Base-by-base conservation (phyloP, 176 grass and related monocot species). In the Zea mays region DNA sequence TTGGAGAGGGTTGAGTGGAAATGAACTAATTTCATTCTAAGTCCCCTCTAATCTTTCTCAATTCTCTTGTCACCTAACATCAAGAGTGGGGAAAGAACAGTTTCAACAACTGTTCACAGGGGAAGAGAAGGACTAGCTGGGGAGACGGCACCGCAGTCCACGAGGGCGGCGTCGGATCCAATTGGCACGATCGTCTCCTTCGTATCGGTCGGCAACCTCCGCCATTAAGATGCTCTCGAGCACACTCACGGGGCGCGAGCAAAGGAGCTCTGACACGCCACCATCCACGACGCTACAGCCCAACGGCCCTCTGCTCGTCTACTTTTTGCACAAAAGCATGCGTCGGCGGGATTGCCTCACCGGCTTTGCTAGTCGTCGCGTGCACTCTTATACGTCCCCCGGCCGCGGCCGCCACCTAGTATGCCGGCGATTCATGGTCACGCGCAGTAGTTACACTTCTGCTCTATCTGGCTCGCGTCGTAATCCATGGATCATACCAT, bases 201-300 rank as follows among this genome's bases (percentile, higher is more conserved):
- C 44, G 69, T 82, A 78, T 86, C 79, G 80, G 65, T 80, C 74
- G 80, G 65, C 74, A 85, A 85, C 84, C 81, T 87, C 79, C 81
- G 61, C 57, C 84, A 85, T 86, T 86, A 93, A 90, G 62, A 10
- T 54, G 84, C 50, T 51, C 68, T 82, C 8, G 36, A 90, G 72
- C 75, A 54, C 20, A 52, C 11, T 87, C 91, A 93, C 91, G 85
- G 74, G 69, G 87, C 76, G 62, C 3, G 56, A 76, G 77, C 64
- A 12, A 5, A 69, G 58, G 17, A 27, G 40, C 86, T 51, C n/a
- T 10, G 71, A 70, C 67, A 14, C 73, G 43, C 79, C 35, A 88
- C 69, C 86, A 69, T 43, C 51, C 86, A 21, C 75, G 80, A 89
- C 78, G 66, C 72, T 62, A 88, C 81, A 20, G 61, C 80, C 65